These are phyloP conservation scores for Paraphaeosphaeria sporulosa DNA, from an alignment of 2,329 filamentous ascomycete species.

Conservation along the genomic window DNA sequence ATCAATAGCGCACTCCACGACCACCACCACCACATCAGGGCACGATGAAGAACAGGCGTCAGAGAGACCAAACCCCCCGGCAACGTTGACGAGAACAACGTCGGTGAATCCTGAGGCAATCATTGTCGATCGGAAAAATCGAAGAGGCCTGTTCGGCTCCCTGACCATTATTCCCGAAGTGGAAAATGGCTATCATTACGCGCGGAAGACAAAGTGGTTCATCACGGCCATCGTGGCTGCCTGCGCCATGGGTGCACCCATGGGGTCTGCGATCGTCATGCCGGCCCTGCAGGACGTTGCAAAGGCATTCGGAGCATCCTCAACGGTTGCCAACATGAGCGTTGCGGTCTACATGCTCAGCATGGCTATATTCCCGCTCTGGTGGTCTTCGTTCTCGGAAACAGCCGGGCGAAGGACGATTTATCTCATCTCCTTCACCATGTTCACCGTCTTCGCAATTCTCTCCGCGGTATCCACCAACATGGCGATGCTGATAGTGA, in stretches of 20 bases:
- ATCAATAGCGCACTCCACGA: constrained; percentile 32
- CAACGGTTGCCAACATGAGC: constrained; percentile 49
- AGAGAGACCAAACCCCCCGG: constrained; percentile 22
- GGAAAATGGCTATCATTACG: constrained; percentile 76
- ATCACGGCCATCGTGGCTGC: constrained; percentile 80
- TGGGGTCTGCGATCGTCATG: constrained; percentile 85
- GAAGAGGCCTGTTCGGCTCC: constrained; percentile 76
- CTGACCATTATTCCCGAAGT: constrained; percentile 81
- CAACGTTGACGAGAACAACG: constrained; percentile 34
- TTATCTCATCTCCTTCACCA: constrained; percentile 39
- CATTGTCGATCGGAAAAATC: constrained; percentile 60
- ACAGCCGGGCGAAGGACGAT: constrained; percentile 40
- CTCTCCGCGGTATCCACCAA: constrained; percentile 38
- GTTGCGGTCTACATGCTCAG: constrained; percentile 52
- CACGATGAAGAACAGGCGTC: constrained; percentile 27
- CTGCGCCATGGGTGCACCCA: constrained; percentile 78
- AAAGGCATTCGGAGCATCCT: constrained; percentile 37
- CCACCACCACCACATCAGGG: constrained; percentile 32
- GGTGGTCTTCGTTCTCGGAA: constrained; percentile 46
- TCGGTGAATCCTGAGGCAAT: constrained; percentile 51
- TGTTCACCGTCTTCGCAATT: constrained; percentile 36
- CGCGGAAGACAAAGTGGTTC: constrained; percentile 79
- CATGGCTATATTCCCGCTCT: constrained; percentile 52
- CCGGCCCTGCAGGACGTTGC: constrained; percentile 54
- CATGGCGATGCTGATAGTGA: constrained; percentile 43